phyloP scores from a whole-genome alignment of 495 filamentous ascomycete species.

The Physcia stellaris region DNA sequence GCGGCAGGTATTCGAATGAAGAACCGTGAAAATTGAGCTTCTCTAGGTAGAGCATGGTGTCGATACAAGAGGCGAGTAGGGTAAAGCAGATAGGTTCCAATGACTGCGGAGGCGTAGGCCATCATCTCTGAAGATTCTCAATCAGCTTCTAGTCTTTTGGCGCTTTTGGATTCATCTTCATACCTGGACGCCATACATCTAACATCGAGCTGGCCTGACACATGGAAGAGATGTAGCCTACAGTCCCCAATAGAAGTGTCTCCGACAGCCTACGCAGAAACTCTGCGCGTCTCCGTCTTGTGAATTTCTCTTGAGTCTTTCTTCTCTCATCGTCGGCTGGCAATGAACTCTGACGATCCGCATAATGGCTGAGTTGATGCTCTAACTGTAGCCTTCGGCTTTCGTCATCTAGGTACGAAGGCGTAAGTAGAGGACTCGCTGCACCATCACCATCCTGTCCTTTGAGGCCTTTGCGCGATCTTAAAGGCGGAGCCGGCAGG shows the following conservation, averaged over 20 bases:
- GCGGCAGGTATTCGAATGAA: constrained; percentile 44
- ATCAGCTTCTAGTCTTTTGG: no score
- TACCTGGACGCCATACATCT: no score
- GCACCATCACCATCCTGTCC: constrained; percentile 15
- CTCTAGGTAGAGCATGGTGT: constrained; percentile 3
- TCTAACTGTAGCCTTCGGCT: constrained; percentile 12
- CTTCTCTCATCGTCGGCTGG: constrained; percentile 9
- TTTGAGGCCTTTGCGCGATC: constrained; percentile 58
- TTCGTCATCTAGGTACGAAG: constrained; percentile 44
- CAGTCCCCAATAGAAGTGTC: constrained; percentile 23
- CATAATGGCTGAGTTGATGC: constrained; percentile 5
- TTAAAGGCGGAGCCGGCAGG: constrained; percentile 57
- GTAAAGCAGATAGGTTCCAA: constrained; percentile 27
- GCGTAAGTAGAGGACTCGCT: constrained; percentile 45
- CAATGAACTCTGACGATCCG: constrained; percentile 5
- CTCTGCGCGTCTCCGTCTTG: constrained; percentile 26
- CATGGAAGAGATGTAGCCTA: constrained; percentile 8
- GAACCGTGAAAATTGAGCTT: constrained; percentile 3
- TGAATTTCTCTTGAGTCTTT: constrained; percentile 20
- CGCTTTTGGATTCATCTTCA: no score
- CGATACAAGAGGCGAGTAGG: constrained; percentile 24
- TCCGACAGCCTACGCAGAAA: constrained; percentile 32
- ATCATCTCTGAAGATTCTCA: constrained; percentile 28
- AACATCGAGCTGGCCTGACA: no score
- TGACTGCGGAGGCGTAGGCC: constrained; percentile 19